Evolutionary conservation across 768 basidiomycete species (phyloP).

Genomic region (Pleurotus tuber-regium): DNA sequence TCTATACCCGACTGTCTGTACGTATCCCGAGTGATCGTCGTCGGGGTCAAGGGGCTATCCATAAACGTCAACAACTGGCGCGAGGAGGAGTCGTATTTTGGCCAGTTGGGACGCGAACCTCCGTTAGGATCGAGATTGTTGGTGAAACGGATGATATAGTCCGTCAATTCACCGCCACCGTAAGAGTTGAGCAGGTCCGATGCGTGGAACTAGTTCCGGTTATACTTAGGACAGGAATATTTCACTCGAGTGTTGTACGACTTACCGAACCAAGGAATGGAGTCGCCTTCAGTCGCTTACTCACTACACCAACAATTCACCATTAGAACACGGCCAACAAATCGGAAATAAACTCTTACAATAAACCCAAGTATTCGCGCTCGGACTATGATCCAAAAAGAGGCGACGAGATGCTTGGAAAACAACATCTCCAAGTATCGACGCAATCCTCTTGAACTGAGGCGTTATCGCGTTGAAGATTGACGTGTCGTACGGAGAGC

Average conservation of each 20-base stretch:
- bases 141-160: constrained; percentile 35
- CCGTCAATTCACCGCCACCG: constrained; percentile 26
- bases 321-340: too few relatives aligned
- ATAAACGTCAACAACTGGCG: constrained; percentile 1
- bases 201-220: constrained; percentile 32
- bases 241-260: too few relatives aligned
- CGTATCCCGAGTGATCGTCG: not conserved
- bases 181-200: constrained; percentile 31
- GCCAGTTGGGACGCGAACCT: constrained; percentile 34
- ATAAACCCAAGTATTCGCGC: constrained; percentile 38
- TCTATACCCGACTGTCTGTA: not conserved
- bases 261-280: constrained; percentile 33
- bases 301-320: constrained; percentile 21
- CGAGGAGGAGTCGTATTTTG: constrained; percentile 21
- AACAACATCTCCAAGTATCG: constrained; percentile 46
- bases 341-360: constrained; percentile 15
- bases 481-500: constrained; percentile 50
- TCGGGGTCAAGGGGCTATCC: not conserved
- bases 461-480: constrained; percentile 37
- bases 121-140: constrained; percentile 34
- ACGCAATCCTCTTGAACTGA: constrained; percentile 50
- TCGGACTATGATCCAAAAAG: constrained; percentile 38
- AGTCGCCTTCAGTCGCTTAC: constrained; percentile 27
- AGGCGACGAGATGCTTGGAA: constrained; percentile 52
- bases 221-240: too few relatives aligned